phyloP scores from a whole-genome alignment of 495 filamentous ascomycete genomes.

The Penicillium angulare region DNA sequence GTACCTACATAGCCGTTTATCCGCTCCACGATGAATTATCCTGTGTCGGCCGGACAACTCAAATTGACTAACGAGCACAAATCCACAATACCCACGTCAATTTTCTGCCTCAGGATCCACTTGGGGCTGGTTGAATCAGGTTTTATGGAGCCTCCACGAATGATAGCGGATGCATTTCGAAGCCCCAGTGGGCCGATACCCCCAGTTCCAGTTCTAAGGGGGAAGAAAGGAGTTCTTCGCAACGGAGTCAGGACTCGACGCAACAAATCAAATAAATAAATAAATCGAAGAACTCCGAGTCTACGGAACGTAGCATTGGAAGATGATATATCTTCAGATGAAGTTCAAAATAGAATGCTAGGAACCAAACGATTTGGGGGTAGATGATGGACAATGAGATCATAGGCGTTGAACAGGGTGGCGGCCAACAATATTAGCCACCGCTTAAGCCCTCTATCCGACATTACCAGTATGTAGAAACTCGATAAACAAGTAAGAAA shows the following conservation, averaged over 20 bases:
- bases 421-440: neutral
- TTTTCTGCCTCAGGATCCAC: slow-evolving; percentile 11
- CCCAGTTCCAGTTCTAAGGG: slow-evolving; percentile 7
- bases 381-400: slow-evolving; percentile 1
- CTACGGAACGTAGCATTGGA: too few species aligned
- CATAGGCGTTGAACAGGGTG: neutral
- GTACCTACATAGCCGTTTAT: neutral
- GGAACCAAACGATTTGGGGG: neutral
- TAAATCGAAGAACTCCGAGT: too few species aligned
- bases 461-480: too few species aligned
- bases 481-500: too few species aligned
- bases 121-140: slow-evolving; percentile 4
- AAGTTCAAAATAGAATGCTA: too few species aligned
- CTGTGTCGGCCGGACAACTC: neutral
- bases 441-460: too few species aligned
- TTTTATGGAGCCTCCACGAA: slow-evolving; percentile 12
- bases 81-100: neutral
- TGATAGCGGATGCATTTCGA: slow-evolving; percentile 22
- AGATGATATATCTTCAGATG: too few species aligned
- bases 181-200: slow-evolving; percentile 20
- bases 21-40: neutral
- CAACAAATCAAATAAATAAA: too few species aligned
- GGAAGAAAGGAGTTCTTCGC: neutral
- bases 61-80: neutral
- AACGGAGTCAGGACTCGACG: too few species aligned